A percentile compares a stretch with the other conserved stretches of the same genome.
Evolutionary conservation across 768 basidiomycete species (phyloP).

Genomic region (Rhodocollybia butyracea): DNA sequence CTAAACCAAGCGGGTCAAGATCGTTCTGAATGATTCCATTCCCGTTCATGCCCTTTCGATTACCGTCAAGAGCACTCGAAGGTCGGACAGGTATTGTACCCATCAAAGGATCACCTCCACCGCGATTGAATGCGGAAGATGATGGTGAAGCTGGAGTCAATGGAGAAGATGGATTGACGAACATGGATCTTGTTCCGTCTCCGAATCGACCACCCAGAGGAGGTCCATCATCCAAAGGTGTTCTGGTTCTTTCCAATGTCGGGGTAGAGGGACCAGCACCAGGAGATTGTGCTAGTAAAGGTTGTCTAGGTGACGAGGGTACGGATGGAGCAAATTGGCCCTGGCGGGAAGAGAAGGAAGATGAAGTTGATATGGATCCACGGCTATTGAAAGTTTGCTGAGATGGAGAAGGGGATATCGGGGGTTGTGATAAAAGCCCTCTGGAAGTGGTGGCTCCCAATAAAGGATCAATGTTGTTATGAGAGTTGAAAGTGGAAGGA

Average conservation of each 20-base stretch:
- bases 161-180: slow-evolving; percentile 43
- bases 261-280: slow-evolving; percentile 55
- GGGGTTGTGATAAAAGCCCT: slow-evolving; percentile 6
- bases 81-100: slow-evolving; percentile 13
- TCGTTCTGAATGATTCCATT: slow-evolving; percentile 27
- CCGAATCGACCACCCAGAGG: slow-evolving; percentile 63
- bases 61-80: slow-evolving; percentile 10
- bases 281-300: slow-evolving; percentile 44
- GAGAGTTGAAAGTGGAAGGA: not conserved
- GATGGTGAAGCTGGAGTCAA: slow-evolving; percentile 26
- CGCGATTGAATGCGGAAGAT: slow-evolving; percentile 14
- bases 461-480: slow-evolving; percentile 9
- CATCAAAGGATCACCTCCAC: slow-evolving; percentile 13
- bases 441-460: not conserved
- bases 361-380: slow-evolving; percentile 1
- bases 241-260: slow-evolving; percentile 22
- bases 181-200: slow-evolving; percentile 82
- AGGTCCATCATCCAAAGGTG: slow-evolving; percentile 35
- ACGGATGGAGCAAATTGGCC: slow-evolving; percentile 16
- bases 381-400: slow-evolving; percentile 1
- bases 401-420: slow-evolving; percentile 8
- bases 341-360: slow-evolving; percentile 9
- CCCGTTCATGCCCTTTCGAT: slow-evolving; percentile 18
- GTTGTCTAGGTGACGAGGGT: slow-evolving; percentile 23
- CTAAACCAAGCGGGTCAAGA: slow-evolving; percentile 64